A percentile compares a stretch with the other conserved stretches of the same genome.
Conservation (phyloP, 345 rosid genomes). For the Gossypium rotundifolium region DNA sequence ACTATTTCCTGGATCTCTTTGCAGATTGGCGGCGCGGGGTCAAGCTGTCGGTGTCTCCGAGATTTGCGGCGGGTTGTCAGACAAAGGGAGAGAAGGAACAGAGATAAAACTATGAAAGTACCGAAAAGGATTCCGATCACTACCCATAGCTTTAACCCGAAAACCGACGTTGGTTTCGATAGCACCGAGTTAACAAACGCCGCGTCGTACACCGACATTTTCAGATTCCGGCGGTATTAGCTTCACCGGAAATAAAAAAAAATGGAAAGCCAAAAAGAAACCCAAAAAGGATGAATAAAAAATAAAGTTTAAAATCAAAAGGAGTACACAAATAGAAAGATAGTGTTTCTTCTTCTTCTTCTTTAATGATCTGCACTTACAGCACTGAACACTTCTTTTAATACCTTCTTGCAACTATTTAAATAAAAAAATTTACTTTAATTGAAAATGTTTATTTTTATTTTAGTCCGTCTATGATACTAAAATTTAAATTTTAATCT, state of each 20-base stretch:
- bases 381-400: not conserved
- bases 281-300: not conserved
- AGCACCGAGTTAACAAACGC: conserved; percentile 68
- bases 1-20: conserved; percentile 89
- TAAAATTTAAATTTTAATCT: too few relatives aligned
- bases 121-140: conserved; percentile 83
- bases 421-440: not conserved
- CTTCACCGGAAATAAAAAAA: conserved; percentile 7
- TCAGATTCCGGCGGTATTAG: not conserved
- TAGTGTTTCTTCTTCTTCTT: not conserved
- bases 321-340: not conserved
- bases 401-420: not conserved
- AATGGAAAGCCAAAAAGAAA: not conserved
- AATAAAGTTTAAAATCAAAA: not conserved
- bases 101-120: conserved; percentile 67
- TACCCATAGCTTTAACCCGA: conserved; percentile 86
- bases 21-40: conserved; percentile 55
- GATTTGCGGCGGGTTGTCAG: conserved; percentile 71
- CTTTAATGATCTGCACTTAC: not conserved
- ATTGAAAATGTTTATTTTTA: too few relatives aligned
- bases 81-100: conserved; percentile 86
- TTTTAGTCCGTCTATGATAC: too few relatives aligned
- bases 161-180: conserved; percentile 81
- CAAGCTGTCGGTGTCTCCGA: conserved; percentile 21
- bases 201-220: conserved; percentile 60